These are phyloP conservation scores for Omphalea diandra DNA, from an alignment of 441 rosid species.

Conservation along the genomic window DNA sequence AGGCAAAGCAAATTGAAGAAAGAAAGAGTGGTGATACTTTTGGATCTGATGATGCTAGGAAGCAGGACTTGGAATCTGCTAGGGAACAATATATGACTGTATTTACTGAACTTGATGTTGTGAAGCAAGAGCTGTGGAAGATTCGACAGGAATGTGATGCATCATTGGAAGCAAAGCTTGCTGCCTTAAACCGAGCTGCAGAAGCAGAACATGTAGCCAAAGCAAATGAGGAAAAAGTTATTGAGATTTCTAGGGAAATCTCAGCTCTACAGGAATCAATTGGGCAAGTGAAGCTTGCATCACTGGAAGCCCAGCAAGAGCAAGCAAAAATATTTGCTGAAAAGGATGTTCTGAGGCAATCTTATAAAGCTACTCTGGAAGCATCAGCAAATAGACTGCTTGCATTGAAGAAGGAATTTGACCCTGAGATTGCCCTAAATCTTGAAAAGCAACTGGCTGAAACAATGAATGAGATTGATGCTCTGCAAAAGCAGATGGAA, in stretches of 20 bases:
- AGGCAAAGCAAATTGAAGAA: conserved; percentile 52
- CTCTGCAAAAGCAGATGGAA: conserved; percentile 69
- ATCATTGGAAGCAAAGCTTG: conserved; percentile 49
- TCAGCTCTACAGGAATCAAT: conserved; percentile 67
- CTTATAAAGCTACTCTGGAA: conserved; percentile 62
- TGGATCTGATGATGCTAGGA: conserved; percentile 43
- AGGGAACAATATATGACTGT: conserved; percentile 56
- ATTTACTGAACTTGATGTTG: conserved; percentile 60
- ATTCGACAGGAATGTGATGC: conserved; percentile 65
- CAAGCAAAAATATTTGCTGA: conserved; percentile 65
- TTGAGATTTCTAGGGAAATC: conserved; percentile 68
- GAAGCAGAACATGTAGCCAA: conserved; percentile 62
- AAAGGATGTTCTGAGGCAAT: conserved; percentile 62
- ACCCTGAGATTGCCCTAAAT: conserved; percentile 61
- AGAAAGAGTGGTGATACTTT: conserved; percentile 38
- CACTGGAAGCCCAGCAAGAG: conserved; percentile 63
- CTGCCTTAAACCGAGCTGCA: conserved; percentile 56
- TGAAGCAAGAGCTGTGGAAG: conserved; percentile 75
- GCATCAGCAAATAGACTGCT: conserved; percentile 56
- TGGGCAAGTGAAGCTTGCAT: conserved; percentile 71
- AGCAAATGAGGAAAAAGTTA: conserved; percentile 60
- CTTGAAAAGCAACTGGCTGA: conserved; percentile 68
- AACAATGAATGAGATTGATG: conserved; percentile 56
- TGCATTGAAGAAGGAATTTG: conserved; percentile 56
- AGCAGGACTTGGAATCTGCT: conserved; percentile 50